Conservation (phyloP, 345 rosid genomes). For the Mercurialis annua region DNA sequence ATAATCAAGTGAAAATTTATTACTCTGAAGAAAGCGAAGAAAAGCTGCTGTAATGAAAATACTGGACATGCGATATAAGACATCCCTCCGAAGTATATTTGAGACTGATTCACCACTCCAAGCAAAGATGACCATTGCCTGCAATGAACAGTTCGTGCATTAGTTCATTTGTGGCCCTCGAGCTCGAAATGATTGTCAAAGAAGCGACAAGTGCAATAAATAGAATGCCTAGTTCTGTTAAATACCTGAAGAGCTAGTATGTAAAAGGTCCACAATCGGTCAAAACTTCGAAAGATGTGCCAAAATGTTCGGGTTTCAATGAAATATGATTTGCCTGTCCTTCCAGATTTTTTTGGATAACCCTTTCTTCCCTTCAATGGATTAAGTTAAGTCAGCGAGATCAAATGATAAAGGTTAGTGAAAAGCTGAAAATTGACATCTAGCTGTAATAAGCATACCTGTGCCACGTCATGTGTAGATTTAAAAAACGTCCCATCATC, state of each 20-base stretch:
- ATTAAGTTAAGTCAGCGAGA: slow-evolving; percentile 12
- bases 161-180: slow-evolving; percentile 2
- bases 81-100: slow-evolving; percentile 57
- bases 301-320: slow-evolving; percentile 90
- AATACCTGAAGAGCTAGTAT: slow-evolving; percentile 82
- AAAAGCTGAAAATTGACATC: slow-evolving; percentile 7
- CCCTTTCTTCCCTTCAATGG: slow-evolving; percentile 59
- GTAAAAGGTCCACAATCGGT: slow-evolving; percentile 91
- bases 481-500: slow-evolving; percentile 94
- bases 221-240: slow-evolving; percentile 4
- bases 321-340: slow-evolving; percentile 91
- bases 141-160: slow-evolving; percentile 26
- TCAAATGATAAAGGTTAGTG: slow-evolving; percentile 17
- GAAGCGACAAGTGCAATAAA: too few relatives aligned
- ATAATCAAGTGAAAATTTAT: slow-evolving; percentile 19
- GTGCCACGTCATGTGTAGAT: slow-evolving; percentile 56
- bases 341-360: slow-evolving; percentile 40
- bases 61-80: slow-evolving; percentile 71
- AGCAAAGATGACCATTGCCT: slow-evolving; percentile 86
- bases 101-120: slow-evolving; percentile 56
- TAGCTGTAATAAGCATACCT: slow-evolving; percentile 34
- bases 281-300: slow-evolving; percentile 95
- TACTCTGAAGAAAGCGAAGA: slow-evolving; percentile 89
- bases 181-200: slow-evolving; percentile 9
- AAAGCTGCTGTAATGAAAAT: slow-evolving; percentile 92